These are phyloP conservation scores for Populus pruinosa DNA, from an alignment of 345 rosid species.

Conservation along the genomic window DNA sequence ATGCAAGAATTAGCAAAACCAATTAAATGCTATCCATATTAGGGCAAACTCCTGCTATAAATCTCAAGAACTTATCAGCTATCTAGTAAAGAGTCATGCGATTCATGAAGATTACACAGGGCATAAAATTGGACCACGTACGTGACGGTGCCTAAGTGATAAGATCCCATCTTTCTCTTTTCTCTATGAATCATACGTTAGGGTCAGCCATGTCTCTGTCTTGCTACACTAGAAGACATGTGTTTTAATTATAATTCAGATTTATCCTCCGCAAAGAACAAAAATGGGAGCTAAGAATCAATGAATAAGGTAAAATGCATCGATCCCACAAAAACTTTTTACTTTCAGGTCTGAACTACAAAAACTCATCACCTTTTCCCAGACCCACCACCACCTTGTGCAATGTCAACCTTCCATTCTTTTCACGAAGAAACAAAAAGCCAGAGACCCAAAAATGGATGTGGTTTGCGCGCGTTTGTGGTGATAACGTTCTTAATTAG, in stretches of 20 bases:
- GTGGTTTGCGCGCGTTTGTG: too few species aligned
- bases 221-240: slow-evolving; percentile 17
- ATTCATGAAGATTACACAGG: not conserved
- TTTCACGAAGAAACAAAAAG: too few species aligned
- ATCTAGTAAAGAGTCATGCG: not conserved
- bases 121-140: not conserved
- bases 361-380: not conserved
- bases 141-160: not conserved
- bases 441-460: too few species aligned
- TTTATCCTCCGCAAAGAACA: slow-evolving; percentile 17
- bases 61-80: too few species aligned
- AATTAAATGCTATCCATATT: too few species aligned
- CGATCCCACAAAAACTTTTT: slow-evolving; percentile 10
- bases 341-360: not conserved
- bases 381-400: not conserved
- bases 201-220: slow-evolving; percentile 14
- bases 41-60: too few species aligned
- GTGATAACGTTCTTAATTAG: too few species aligned
- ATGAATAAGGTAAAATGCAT: not conserved
- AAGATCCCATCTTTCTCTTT: not conserved
- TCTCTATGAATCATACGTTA: not conserved
- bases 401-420: not conserved
- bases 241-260: slow-evolving; percentile 8
- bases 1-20: too few species aligned
- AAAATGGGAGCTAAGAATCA: not conserved